Percentiles rank a stretch among this genome's conserved stretches.
phyloP scores from a whole-genome alignment of 192 early-diverging fungal species.

The Backusella australiensis region DNA sequence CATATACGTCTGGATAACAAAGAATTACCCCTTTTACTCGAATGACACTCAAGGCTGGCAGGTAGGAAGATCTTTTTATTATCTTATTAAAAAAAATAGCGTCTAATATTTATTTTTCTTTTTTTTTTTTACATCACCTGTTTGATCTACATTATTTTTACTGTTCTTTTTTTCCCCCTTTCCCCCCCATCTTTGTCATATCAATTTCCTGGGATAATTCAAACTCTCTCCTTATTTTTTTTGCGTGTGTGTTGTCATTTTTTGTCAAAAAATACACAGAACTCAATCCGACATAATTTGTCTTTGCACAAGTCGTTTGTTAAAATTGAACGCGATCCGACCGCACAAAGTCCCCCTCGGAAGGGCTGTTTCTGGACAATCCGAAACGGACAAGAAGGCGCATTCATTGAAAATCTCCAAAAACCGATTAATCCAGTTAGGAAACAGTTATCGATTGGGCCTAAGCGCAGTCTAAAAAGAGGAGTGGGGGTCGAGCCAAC shows the following conservation, averaged over 20 bases:
- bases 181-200: neutral
- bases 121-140: neutral
- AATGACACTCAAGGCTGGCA: constrained; percentile 75
- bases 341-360: constrained; percentile 52
- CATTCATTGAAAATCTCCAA: constrained; percentile 33
- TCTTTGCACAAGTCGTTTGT: constrained; percentile 80
- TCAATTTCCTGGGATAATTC: neutral
- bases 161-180: neutral
- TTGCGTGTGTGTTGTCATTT: neutral
- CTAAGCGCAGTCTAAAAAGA: constrained; percentile 3
- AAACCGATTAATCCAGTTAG: constrained; percentile 13
- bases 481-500: neutral
- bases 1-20: constrained; percentile 80
- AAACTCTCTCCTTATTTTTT: neutral
- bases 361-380: constrained; percentile 71
- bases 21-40: constrained; percentile 70
- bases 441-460: constrained; percentile 8
- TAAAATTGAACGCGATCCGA: constrained; percentile 60
- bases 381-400: constrained; percentile 17
- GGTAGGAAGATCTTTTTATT: constrained; percentile 40
- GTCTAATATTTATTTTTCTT: neutral
- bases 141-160: constrained; percentile 3
- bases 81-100: neutral
- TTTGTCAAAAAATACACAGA: constrained; percentile 49
- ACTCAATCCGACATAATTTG: constrained; percentile 88